phyloP scores from a whole-genome alignment of 176 grass and related monocot species.

The Olyra latifolia region DNA sequence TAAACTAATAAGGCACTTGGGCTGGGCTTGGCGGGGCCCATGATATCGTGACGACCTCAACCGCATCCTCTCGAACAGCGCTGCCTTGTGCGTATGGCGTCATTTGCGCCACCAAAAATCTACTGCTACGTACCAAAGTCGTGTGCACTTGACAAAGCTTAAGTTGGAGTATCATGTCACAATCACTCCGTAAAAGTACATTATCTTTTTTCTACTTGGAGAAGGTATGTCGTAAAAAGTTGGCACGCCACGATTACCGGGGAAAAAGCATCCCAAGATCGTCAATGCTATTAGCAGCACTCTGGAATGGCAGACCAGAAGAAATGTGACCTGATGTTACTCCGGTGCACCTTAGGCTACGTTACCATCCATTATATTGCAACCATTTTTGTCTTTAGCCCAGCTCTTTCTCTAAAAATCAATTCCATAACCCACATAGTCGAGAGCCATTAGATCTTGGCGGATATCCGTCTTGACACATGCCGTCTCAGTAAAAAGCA shows the following conservation, averaged over 20 bases:
- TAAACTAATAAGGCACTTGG: not conserved
- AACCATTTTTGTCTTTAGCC: too few species aligned
- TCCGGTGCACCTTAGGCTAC: too few species aligned
- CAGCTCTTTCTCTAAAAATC: too few species aligned
- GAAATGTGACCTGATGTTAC: too few species aligned
- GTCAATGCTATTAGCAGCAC: not conserved
- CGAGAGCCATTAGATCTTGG: too few species aligned
- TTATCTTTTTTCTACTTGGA: constrained; percentile 16
- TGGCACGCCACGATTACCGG: not conserved
- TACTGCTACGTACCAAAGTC: not conserved
- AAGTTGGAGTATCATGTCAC: not conserved
- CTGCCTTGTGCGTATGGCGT: not conserved
- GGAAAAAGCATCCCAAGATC: not conserved
- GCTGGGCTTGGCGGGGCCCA: not conserved
- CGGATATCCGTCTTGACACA: too few species aligned
- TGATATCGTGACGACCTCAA: not conserved
- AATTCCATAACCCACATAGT: too few species aligned
- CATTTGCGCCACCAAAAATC: not conserved
- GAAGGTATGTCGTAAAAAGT: not conserved
- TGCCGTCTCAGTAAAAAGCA: too few species aligned
- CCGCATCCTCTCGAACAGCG: not conserved
- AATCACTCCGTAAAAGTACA: constrained; percentile 26
- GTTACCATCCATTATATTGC: too few species aligned
- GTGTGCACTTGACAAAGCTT: not conserved
- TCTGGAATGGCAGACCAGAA: too few species aligned